Percentiles rank a stretch among this genome's conserved stretches.
Conservation (phyloP, 2,329 filamentous ascomycete species). For the Penicillium freii region DNA sequence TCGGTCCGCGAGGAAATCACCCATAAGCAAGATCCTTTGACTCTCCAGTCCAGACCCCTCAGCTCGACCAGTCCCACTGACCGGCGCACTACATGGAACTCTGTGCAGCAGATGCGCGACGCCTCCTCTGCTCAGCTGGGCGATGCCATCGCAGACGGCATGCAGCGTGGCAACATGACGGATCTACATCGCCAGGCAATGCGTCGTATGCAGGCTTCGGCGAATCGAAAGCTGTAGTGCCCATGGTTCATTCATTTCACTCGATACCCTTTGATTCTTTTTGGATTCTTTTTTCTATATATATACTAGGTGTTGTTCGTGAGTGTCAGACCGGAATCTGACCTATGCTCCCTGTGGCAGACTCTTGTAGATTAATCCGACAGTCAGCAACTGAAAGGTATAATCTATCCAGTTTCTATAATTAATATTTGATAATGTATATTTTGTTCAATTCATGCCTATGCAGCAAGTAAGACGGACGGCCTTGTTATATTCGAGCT, state of each 20-base stretch:
- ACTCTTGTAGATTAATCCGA: no score
- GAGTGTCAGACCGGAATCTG: no score
- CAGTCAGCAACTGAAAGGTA: no score
- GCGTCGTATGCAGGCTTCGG: slow-evolving; percentile 70
- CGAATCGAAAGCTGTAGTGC: slow-evolving; percentile 41
- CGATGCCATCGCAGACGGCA: slow-evolving; percentile 67
- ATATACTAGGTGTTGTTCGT: neutral
- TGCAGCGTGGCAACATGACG: slow-evolving; percentile 72
- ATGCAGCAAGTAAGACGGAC: neutral
- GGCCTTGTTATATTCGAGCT: neutral
- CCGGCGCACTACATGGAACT: slow-evolving; percentile 62
- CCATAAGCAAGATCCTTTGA: slow-evolving; percentile 29
- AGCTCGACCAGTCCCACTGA: slow-evolving; percentile 48
- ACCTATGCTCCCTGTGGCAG: no score
- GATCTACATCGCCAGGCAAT: slow-evolving; percentile 76
- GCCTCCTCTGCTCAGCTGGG: slow-evolving; percentile 59
- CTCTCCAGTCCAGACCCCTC: slow-evolving; percentile 26
- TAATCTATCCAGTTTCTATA: neutral
- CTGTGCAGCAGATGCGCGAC: slow-evolving; percentile 58
- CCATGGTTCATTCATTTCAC: neutral
- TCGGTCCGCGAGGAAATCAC: slow-evolving; percentile 64
- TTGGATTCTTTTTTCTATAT: neutral
- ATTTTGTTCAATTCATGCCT: neutral
- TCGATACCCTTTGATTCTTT: slow-evolving; percentile 14
- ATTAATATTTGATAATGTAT: slow-evolving; percentile 3